phyloP scores from a whole-genome alignment of 176 grass and related monocot species.

The Poa annua region DNA sequence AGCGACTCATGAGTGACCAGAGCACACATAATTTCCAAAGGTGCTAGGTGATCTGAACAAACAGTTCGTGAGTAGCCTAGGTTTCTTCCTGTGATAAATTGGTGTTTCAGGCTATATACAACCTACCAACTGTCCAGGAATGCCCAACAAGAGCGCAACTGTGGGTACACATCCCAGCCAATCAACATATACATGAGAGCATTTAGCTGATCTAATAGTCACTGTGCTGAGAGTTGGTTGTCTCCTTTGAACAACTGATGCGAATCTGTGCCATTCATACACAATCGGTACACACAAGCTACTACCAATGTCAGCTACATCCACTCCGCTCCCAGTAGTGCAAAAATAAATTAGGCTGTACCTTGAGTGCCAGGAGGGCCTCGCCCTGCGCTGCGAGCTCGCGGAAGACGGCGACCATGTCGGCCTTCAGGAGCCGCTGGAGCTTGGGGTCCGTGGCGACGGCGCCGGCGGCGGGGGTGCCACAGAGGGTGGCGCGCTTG shows the following conservation, averaged over 20 bases:
- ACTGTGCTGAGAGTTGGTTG: not conserved
- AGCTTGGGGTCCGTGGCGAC: constrained; percentile 60
- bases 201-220: not conserved
- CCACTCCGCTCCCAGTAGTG: not conserved
- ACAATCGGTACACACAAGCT: not conserved
- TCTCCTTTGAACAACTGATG: not conserved
- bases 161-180: not conserved
- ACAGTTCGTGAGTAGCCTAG: not conserved
- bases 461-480: constrained; percentile 23
- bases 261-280: not conserved
- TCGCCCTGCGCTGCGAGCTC: constrained; percentile 81
- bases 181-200: not conserved
- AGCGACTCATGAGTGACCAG: not conserved
- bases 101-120: not conserved
- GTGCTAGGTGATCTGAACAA: not conserved
- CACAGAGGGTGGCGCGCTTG: constrained; percentile 52
- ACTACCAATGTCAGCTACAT: not conserved
- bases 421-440: constrained; percentile 74
- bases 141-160: not conserved
- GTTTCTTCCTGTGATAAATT: constrained; percentile 12
- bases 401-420: constrained; percentile 82
- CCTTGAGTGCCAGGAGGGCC: constrained; percentile 69
- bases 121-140: not conserved
- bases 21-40: not conserved
- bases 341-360: not conserved